A percentile compares a stretch with the other conserved stretches of the same genome.
These are phyloP conservation scores for Fusarium nygamai DNA, from an alignment of 2,329 filamentous ascomycete genomes.

Conservation along the genomic window DNA sequence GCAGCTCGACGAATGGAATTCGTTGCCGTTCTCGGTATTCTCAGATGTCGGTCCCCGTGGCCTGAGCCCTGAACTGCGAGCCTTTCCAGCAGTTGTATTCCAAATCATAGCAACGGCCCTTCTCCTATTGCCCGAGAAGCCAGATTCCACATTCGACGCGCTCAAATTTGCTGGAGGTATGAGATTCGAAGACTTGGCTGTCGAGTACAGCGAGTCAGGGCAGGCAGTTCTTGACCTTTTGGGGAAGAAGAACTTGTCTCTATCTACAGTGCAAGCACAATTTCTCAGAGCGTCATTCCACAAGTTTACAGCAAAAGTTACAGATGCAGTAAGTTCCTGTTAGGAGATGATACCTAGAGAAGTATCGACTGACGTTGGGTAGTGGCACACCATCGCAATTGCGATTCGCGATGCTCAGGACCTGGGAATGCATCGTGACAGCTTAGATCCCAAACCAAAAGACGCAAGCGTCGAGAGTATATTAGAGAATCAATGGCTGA, in stretches of 20 bases:
- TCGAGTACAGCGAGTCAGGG: slow-evolving; percentile 69
- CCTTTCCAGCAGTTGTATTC: slow-evolving; percentile 69
- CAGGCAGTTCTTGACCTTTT: slow-evolving; percentile 63
- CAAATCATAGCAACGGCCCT: slow-evolving; percentile 66
- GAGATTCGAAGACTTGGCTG: slow-evolving; percentile 68
- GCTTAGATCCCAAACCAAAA: slow-evolving; percentile 60
- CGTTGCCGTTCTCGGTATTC: slow-evolving; percentile 61
- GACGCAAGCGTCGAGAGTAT: slow-evolving; percentile 58
- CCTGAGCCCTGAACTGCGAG: slow-evolving; percentile 61
- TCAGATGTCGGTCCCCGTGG: slow-evolving; percentile 60
- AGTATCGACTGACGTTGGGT: neutral
- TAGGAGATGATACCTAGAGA: neutral
- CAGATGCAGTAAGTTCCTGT: slow-evolving; percentile 58
- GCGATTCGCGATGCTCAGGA: slow-evolving; percentile 71
- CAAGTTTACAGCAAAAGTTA: slow-evolving; percentile 68
- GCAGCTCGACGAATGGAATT: slow-evolving; percentile 65
- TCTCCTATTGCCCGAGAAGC: slow-evolving; percentile 59
- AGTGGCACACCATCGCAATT: slow-evolving; percentile 66
- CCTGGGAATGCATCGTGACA: slow-evolving; percentile 67
- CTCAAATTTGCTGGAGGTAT: slow-evolving; percentile 69
- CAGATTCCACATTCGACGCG: slow-evolving; percentile 61
- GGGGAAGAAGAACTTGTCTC: slow-evolving; percentile 65
- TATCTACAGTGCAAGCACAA: slow-evolving; percentile 66
- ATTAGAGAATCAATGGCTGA: slow-evolving; percentile 67
- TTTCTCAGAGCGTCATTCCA: slow-evolving; percentile 66